phyloP scores from a whole-genome alignment of 2,329 filamentous ascomycete species.

The Sporothrix protearum region DNA sequence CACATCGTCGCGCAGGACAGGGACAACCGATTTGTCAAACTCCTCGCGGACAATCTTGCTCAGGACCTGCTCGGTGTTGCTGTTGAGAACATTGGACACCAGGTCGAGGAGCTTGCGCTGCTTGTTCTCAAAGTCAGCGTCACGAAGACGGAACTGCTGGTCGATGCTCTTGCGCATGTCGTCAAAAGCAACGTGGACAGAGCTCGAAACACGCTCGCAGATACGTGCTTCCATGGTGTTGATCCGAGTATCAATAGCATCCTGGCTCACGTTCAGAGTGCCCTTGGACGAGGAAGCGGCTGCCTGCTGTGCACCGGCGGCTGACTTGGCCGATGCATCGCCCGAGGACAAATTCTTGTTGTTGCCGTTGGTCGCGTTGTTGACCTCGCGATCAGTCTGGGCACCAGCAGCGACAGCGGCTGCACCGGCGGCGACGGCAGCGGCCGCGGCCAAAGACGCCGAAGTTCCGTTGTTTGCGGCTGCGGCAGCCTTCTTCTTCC shows the following conservation, averaged over 20 bases:
- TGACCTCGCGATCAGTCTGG: constrained; percentile 34
- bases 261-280: constrained; percentile 32
- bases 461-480: constrained; percentile 30
- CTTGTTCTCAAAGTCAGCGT: constrained; percentile 51
- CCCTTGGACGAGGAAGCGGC: constrained; percentile 14
- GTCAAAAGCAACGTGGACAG: constrained; percentile 54
- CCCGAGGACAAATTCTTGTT: constrained; percentile 20
- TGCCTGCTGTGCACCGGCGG: constrained; percentile 13
- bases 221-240: constrained; percentile 52
- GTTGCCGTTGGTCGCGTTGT: not conserved
- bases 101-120: constrained; percentile 55
- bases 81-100: constrained; percentile 58
- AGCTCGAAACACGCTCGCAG: constrained; percentile 44
- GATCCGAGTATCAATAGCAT: constrained; percentile 54
- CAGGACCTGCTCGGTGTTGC: constrained; percentile 67
- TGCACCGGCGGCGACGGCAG: not conserved
- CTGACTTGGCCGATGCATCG: constrained; percentile 33
- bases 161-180: constrained; percentile 43
- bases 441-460: not conserved
- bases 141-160: constrained; percentile 58
- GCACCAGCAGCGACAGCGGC: constrained; percentile 32
- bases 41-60: constrained; percentile 71
- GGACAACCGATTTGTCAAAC: constrained; percentile 72
- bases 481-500: constrained; percentile 63
- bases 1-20: constrained; percentile 65